Evolutionary conservation across 2,329 filamentous ascomycete species (phyloP).

Genomic region (Colletotrichum zoysiae): DNA sequence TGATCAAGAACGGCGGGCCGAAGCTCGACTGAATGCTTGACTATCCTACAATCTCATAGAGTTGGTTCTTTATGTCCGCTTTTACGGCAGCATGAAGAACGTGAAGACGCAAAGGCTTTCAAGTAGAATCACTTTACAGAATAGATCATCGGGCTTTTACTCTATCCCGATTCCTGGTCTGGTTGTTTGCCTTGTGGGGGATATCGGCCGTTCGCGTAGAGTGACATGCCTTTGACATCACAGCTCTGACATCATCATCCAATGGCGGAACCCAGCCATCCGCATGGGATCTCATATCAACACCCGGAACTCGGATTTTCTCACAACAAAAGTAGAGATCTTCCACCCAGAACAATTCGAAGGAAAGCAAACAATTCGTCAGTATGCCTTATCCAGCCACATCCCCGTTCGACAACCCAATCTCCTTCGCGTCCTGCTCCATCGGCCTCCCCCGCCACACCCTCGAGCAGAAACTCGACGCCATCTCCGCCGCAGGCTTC

Average conservation of each 20-base stretch:
- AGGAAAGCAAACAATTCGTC: too few species aligned
- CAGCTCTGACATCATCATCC: slow-evolving; percentile 38
- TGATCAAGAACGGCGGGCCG: slow-evolving; percentile 27
- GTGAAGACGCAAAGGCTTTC: not conserved
- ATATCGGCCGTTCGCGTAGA: not conserved
- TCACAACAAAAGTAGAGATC: not conserved
- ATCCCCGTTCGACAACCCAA: slow-evolving; percentile 48
- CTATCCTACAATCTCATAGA: not conserved
- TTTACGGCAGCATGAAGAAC: not conserved
- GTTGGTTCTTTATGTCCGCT: too few species aligned
- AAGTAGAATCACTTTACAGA: not conserved
- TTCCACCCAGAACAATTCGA: too few species aligned
- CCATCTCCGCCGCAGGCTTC: slow-evolving; percentile 75
- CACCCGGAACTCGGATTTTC: too few species aligned
- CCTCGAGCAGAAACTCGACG: slow-evolving; percentile 70
- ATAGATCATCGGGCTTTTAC: not conserved
- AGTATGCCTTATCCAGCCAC: slow-evolving; percentile 13
- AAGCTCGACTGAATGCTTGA: slow-evolving; percentile 28
- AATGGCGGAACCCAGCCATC: not conserved
- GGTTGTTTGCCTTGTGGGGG: slow-evolving; percentile 4
- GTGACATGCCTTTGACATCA: slow-evolving; percentile 39
- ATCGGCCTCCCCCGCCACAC: slow-evolving; percentile 59
- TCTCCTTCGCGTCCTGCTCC: slow-evolving; percentile 68
- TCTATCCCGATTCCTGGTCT: not conserved
- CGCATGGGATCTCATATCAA: not conserved